Conservation (phyloP, 2,329 filamentous ascomycete species). For the Pseudogymnoascus sp. region DNA sequence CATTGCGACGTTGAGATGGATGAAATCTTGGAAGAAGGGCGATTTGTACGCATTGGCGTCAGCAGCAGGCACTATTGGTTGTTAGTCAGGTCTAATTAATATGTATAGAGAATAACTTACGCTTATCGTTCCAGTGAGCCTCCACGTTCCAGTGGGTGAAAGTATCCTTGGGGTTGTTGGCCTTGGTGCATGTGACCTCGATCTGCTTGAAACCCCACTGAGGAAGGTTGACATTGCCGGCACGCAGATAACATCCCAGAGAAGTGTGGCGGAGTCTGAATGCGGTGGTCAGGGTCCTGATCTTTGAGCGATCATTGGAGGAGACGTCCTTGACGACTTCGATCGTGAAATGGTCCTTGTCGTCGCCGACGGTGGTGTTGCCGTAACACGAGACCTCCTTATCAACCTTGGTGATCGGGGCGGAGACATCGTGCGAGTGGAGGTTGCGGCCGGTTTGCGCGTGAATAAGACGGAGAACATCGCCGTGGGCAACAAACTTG, state of each 20-base stretch:
- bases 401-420: slow-evolving; percentile 81
- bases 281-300: slow-evolving; percentile 86
- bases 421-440: slow-evolving; percentile 85
- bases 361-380: slow-evolving; percentile 89
- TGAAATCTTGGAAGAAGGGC: slow-evolving; percentile 94
- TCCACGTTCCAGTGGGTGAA: slow-evolving; percentile 99
- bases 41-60: slow-evolving; percentile 92
- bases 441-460: slow-evolving; percentile 94
- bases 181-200: slow-evolving; percentile 89
- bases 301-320: slow-evolving; percentile 64
- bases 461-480: slow-evolving; percentile 80
- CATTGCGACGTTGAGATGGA: slow-evolving; percentile 98
- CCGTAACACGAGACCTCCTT: slow-evolving; percentile 94
- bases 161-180: slow-evolving; percentile 83
- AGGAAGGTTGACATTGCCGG: slow-evolving; percentile 90
- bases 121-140: slow-evolving; percentile 85
- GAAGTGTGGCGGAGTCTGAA: slow-evolving; percentile 80
- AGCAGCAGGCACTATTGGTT: slow-evolving; percentile 64
- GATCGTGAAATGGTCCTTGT: slow-evolving; percentile 94
- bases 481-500: slow-evolving; percentile 68
- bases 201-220: slow-evolving; percentile 99
- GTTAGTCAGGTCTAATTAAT: slow-evolving; percentile 18
- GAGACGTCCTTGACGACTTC: slow-evolving; percentile 88
- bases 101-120: slow-evolving; percentile 46
- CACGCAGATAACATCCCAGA: slow-evolving; percentile 87